A percentile compares a stretch with the other conserved stretches of the same genome.
These are phyloP conservation scores for Phytophthora melonis DNA, from an alignment of 352 stramenopile species.

Conservation along the genomic window DNA sequence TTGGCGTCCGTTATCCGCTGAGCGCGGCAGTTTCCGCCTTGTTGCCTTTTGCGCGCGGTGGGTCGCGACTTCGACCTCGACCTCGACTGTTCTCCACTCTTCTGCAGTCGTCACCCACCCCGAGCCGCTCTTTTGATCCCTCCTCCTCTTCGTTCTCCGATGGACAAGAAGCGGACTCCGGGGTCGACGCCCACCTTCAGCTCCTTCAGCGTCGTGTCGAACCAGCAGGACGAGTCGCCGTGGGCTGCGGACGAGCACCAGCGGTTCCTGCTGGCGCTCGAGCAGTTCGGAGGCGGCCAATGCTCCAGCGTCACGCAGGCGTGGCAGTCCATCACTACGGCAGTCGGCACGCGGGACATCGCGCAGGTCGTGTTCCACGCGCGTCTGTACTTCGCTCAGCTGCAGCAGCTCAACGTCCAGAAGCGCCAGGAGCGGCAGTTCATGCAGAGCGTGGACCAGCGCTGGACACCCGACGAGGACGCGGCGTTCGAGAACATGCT, in stretches of 20 bases:
- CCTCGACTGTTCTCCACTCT: no score
- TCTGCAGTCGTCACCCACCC: constrained; percentile 11
- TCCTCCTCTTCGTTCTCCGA: constrained; percentile 2
- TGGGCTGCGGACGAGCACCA: constrained; percentile 76
- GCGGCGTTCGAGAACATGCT: constrained; percentile 72
- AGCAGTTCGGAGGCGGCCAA: constrained; percentile 65
- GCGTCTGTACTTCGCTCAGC: constrained; percentile 58
- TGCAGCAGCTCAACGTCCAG: constrained; percentile 53
- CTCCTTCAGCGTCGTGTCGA: constrained; percentile 37
- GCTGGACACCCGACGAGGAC: constrained; percentile 76
- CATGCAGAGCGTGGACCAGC: constrained; percentile 64
- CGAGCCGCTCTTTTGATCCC: not conserved
- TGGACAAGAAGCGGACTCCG: constrained; percentile 30
- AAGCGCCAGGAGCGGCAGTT: constrained; percentile 56
- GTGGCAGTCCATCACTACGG: constrained; percentile 69
- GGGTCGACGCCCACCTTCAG: constrained; percentile 14
- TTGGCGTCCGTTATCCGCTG: constrained; percentile 13
- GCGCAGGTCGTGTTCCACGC: constrained; percentile 59
- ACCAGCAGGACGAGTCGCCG: constrained; percentile 23
- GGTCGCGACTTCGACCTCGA: constrained; percentile 8
- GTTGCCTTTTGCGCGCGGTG: constrained; percentile 24
- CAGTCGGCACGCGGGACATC: constrained; percentile 60
- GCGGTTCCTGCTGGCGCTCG: constrained; percentile 72
- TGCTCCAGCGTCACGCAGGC: constrained; percentile 46
- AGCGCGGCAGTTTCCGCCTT: constrained; percentile 19